Conservation (phyloP, 2,329 filamentous ascomycete species). For the Cladobotryum mycophilum region DNA sequence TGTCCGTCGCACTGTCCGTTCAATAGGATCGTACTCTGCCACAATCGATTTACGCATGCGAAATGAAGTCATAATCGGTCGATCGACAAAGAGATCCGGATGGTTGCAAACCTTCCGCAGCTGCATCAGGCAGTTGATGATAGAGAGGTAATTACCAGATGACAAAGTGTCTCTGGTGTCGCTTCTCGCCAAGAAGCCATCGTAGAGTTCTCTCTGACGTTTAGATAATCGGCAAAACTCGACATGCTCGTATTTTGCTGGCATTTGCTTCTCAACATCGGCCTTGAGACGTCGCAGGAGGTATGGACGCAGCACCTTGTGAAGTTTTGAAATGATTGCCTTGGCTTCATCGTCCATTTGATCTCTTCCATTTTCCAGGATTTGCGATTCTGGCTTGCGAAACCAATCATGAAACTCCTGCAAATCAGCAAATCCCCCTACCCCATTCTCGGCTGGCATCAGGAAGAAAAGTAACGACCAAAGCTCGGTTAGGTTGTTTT, state of each 20-base stretch:
- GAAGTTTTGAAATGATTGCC: slow-evolving; percentile 84
- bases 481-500: slow-evolving; percentile 93
- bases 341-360: slow-evolving; percentile 92
- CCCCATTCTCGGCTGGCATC: slow-evolving; percentile 82
- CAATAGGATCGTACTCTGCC: slow-evolving; percentile 66
- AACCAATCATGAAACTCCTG: slow-evolving; percentile 96
- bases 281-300: slow-evolving; percentile 85
- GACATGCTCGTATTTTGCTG: slow-evolving; percentile 94
- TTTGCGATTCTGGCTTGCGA: slow-evolving; percentile 89
- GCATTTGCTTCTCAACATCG: slow-evolving; percentile 99
- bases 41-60: slow-evolving; percentile 77
- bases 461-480: slow-evolving; percentile 97
- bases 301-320: slow-evolving; percentile 89
- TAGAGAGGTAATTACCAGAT: slow-evolving; percentile 92
- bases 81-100: slow-evolving; percentile 91
- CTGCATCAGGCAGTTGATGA: slow-evolving; percentile 98
- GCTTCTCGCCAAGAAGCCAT: slow-evolving; percentile 86
- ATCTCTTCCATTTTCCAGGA: slow-evolving; percentile 87
- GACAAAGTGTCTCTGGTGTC: slow-evolving; percentile 85
- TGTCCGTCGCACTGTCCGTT: slow-evolving; percentile 60
- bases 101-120: slow-evolving; percentile 97
- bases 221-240: slow-evolving; percentile 94
- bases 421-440: slow-evolving; percentile 88
- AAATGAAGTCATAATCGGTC: slow-evolving; percentile 94
- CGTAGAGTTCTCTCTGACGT: slow-evolving; percentile 89